Evolutionary conservation across 371 early-diverging fungal species (phyloP), one percentile per base, ranked within the genome.

Genomic region (Neoconidiobolus thromboides): DNA sequence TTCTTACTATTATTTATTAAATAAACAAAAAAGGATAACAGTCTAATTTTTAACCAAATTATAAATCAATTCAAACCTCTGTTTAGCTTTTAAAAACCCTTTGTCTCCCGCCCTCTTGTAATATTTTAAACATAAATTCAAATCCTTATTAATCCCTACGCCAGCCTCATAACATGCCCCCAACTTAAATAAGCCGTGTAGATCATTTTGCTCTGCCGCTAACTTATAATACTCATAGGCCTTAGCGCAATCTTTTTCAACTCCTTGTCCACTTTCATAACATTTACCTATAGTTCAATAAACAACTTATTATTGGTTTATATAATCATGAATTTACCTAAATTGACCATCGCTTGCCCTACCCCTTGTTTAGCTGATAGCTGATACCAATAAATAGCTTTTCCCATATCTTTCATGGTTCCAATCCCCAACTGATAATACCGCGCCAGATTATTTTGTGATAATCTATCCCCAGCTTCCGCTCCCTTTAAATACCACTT

Each of bases 111-210:
- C 58, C 40, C 48, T 58, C 10, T 39, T 4, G 48, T 58, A 58
- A 78, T 74, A 80, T 62, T 79, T 77, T 3, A 89, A 77, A 2
- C 89, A 85, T 61, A 76, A 71, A 49, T 71, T 66, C 44, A 80
- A 73, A 63, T 87, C 75, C 63, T 73, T 76, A 26, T 74, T 73
- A 0, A 86, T 79, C 2, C 89, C 89, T 61, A 84, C 74, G 5
- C 89, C 91, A 67, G 87, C 82, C 41, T 83, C 85, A 61, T 84
- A 91, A 65, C 87, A 86, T 61, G 73, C 77, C 3, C 85, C 86
- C 36, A 83, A 70, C 47, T 74, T 73, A 66, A 82, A 83, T 44
- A 71, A 64, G 7, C 78, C 83, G 56, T 76, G 79, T 46, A 81
- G 79, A 67, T 87, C 86, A 37, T 84, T 84, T 61, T 81, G 77